Evolutionary conservation across 1,284 basidiomycete species (phyloP), one percentile per base, ranked within the genome.

Genomic region (Lentinula novae-zelandiae): DNA sequence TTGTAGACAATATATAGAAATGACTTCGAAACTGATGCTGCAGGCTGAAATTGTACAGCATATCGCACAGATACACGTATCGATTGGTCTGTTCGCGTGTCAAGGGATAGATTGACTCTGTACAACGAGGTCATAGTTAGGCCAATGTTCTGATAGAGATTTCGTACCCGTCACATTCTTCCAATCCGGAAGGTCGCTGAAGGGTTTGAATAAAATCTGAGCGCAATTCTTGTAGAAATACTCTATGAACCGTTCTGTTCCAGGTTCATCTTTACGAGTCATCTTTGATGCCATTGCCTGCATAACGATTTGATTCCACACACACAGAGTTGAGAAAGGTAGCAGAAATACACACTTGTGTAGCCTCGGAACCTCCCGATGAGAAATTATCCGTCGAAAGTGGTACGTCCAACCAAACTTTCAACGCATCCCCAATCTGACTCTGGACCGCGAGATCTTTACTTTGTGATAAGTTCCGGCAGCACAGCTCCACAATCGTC

Each of bases 11-110:
- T 70, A 98, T 82, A 72, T 88, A 96, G 76, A 94, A 96, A 74
- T 95, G 92, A 67, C 91, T 92, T 60, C 95, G 88, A 76, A 95
- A 94, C 56, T 87, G 84, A 74, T 99, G 96, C 71, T 96, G 92
- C 57, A 84, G 77, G 60, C 93, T 83, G 75, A 95, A 95, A 76
- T 88, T 94, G 73, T 92, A 92, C 62, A 98, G 79, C 64, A 98
- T 79, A 72, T 99, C 97, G 75, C 92, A 93, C 57, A 95, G 81
- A 72, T 90, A 90, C 64, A 93, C 82, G 70, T 87, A 87, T 66
- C 93, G 84, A 67, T 93, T 88, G 46, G 86, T 84, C 69, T 85
- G 83, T 69, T 93, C 90, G 66, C 90, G 81, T 20, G 84, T 79
- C 57, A 93, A 77, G 22, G 73, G 73, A 50, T 89, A 72, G 31